These are phyloP conservation scores for Sugiyamaella japonica DNA, from an alignment of 1,139 yeast genomes.

Conservation along the genomic window DNA sequence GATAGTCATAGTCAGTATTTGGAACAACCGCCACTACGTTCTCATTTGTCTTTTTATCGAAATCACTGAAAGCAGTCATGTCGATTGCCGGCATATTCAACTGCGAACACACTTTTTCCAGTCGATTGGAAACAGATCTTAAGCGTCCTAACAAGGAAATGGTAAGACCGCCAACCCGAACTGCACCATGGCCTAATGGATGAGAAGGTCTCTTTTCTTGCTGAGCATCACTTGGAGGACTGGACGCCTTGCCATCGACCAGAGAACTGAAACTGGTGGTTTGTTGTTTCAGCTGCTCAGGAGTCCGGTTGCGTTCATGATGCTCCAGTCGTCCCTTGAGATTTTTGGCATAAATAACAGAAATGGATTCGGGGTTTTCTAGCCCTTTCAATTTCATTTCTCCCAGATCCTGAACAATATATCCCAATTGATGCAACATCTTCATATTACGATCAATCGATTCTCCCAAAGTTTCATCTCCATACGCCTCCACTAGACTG, in stretches of 20 bases:
- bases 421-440: constrained; percentile 68
- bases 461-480: constrained; percentile 57
- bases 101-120: constrained; percentile 51
- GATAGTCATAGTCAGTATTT: constrained; percentile 41
- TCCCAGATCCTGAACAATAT: constrained; percentile 70
- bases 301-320: constrained; percentile 40
- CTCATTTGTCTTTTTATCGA: constrained; percentile 36
- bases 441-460: constrained; percentile 67
- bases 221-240: constrained; percentile 5
- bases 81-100: constrained; percentile 28
- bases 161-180: constrained; percentile 29
- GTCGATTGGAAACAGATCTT: constrained; percentile 49
- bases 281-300: constrained; percentile 22
- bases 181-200: constrained; percentile 22
- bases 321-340: constrained; percentile 57
- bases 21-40: constrained; percentile 28
- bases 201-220: constrained; percentile 13
- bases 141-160: constrained; percentile 47
- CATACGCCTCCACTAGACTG: constrained; percentile 59
- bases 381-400: constrained; percentile 90
- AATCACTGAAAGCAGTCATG: constrained; percentile 22
- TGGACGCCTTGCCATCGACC: constrained; percentile 12
- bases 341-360: constrained; percentile 71
- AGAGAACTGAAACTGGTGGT: constrained; percentile 16
- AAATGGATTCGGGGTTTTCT: constrained; percentile 87